Conservation (phyloP, 306 rosid species). For the Carpinus fangiana region DNA sequence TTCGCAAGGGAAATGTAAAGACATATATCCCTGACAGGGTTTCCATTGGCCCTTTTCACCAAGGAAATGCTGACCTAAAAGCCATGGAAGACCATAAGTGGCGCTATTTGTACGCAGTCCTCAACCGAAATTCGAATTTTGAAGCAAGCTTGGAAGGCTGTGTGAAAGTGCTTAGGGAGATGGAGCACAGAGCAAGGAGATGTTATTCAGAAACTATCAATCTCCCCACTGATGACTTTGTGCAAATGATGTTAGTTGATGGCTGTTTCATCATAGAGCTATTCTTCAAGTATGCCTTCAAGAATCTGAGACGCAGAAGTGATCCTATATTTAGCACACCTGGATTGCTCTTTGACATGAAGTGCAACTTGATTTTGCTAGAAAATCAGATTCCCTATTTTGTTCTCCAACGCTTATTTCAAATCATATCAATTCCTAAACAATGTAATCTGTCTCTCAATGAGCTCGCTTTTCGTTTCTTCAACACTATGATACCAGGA, state of each 20-base stretch:
- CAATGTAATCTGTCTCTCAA: conserved; percentile 31
- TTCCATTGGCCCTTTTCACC: conserved; percentile 61
- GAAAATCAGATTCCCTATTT: conserved; percentile 65
- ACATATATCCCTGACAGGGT: conserved; percentile 33
- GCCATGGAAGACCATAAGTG: conserved; percentile 42
- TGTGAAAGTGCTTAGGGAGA: conserved; percentile 36
- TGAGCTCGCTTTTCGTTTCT: conserved; percentile 50
- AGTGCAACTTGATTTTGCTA: conserved; percentile 43
- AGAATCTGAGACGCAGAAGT: conserved; percentile 39
- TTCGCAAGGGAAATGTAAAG: neutral
- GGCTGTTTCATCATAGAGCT: conserved; percentile 65
- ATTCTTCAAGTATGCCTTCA: conserved; percentile 36
- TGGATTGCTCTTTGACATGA: conserved; percentile 34
- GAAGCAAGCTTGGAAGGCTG: conserved; percentile 38
- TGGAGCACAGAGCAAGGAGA: conserved; percentile 43
- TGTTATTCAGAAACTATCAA: conserved; percentile 30
- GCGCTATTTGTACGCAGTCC: conserved; percentile 48
- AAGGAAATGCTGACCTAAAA: conserved; percentile 9
- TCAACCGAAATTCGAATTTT: conserved; percentile 44
- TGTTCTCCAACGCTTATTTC: conserved; percentile 43
- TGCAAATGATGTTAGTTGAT: conserved; percentile 53
- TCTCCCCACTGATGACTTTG: conserved; percentile 26
- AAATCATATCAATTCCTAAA: conserved; percentile 42
- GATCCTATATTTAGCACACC: conserved; percentile 44
- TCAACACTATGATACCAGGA: conserved; percentile 38